Percentiles rank a stretch among this genome's conserved stretches.
Conservation (phyloP, 768 basidiomycete genomes). For the Clitopilus hobsonii region DNA sequence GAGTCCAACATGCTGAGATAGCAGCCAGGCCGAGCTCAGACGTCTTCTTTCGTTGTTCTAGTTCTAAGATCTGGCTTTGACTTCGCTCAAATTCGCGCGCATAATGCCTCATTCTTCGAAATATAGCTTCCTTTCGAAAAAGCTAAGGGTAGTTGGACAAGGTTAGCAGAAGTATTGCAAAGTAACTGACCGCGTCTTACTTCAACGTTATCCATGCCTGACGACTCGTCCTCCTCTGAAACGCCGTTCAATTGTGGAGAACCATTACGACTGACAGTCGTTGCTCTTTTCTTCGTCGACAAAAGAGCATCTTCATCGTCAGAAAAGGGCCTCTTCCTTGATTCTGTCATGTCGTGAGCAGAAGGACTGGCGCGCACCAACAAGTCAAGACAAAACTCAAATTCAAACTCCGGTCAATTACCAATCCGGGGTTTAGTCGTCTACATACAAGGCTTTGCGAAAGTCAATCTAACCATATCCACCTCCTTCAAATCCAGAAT, state of each 20-base stretch:
- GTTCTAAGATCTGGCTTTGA: constrained; percentile 51
- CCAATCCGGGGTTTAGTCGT: not conserved
- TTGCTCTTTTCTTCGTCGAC: constrained; percentile 50
- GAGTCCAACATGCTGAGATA: constrained; percentile 76
- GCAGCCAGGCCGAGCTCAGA: constrained; percentile 71
- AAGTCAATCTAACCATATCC: constrained; percentile 27
- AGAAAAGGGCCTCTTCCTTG: constrained; percentile 53
- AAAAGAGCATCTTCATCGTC: constrained; percentile 40
- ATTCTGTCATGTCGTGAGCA: constrained; percentile 36
- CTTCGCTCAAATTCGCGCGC: constrained; percentile 69
- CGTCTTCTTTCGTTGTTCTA: constrained; percentile 61
- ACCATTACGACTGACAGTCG: constrained; percentile 43
- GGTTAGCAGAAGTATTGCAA: constrained; percentile 7
- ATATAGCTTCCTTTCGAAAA: constrained; percentile 87
- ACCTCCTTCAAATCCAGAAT: constrained; percentile 51
- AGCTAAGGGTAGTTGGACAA: constrained; percentile 36
- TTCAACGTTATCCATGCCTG: constrained; percentile 59
- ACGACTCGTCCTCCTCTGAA: constrained; percentile 41
- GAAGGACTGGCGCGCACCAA: constrained; percentile 5
- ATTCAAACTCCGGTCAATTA: not conserved
- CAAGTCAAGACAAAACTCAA: constrained; percentile 1
- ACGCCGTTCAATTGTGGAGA: constrained; percentile 52
- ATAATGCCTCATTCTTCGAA: constrained; percentile 80
- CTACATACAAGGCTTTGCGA: constrained; percentile 14
- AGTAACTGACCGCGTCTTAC: constrained; percentile 30